Evolutionary conservation across 169 alveolate species (phyloP).

Genomic region (Plasmodium gonderi): DNA sequence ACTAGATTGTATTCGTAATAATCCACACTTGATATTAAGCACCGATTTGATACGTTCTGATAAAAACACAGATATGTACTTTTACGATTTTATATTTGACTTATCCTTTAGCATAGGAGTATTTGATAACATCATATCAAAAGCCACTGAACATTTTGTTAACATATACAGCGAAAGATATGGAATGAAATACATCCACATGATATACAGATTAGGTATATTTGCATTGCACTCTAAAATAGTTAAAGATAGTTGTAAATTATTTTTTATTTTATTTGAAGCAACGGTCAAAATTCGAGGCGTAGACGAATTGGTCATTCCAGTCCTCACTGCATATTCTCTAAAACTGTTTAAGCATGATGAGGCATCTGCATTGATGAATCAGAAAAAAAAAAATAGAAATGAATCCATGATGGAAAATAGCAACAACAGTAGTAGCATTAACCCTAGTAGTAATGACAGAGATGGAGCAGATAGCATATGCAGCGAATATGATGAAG

Average conservation of each 20-base stretch:
- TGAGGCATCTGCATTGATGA: slow-evolving; percentile 16
- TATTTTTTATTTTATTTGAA: slow-evolving; percentile 50
- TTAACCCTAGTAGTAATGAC: neutral
- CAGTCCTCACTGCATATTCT: slow-evolving; percentile 57
- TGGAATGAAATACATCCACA: slow-evolving; percentile 55
- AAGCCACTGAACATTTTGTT: slow-evolving; percentile 39
- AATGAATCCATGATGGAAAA: neutral
- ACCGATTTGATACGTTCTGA: slow-evolving; percentile 39
- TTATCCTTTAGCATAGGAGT: slow-evolving; percentile 56
- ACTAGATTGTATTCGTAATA: slow-evolving; percentile 17
- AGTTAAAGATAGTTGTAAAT: slow-evolving; percentile 34
- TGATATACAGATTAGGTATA: slow-evolving; percentile 64
- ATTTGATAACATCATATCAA: slow-evolving; percentile 57
- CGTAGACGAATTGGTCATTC: slow-evolving; percentile 43
- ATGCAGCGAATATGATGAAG: slow-evolving; percentile 67
- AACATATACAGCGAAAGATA: slow-evolving; percentile 46
- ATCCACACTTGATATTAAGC: slow-evolving; percentile 42
- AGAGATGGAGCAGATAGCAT: slow-evolving; percentile 49
- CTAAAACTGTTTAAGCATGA: slow-evolving; percentile 59
- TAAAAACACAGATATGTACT: slow-evolving; percentile 51
- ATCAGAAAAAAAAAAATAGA: slow-evolving; percentile 13
- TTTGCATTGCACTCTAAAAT: slow-evolving; percentile 70
- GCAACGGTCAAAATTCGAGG: slow-evolving; percentile 65
- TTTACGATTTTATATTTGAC: slow-evolving; percentile 60
- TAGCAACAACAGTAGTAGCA: neutral